phyloP scores from a whole-genome alignment of 148 eudicot genomes.

The Amaranthus palmeri region DNA sequence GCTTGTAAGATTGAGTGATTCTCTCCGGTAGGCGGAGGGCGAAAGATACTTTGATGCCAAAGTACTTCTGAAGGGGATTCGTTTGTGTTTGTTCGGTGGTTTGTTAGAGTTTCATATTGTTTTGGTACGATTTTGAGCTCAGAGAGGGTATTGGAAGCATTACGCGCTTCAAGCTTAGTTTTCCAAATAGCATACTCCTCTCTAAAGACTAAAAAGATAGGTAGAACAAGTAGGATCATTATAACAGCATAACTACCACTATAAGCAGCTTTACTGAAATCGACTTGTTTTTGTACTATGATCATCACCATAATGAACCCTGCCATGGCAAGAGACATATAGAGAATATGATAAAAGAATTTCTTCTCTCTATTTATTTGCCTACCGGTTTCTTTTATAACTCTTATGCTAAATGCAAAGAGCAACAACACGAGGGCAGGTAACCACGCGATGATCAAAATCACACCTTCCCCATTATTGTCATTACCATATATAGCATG shows the following conservation, averaged over 20 bases:
- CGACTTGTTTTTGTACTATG: neutral
- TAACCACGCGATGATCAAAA: constrained; percentile 12
- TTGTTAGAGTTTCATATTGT: neutral
- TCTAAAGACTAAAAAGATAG: constrained; percentile 8
- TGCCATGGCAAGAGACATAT: constrained; percentile 11
- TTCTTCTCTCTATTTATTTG: constrained; percentile 5
- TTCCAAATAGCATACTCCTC: constrained; percentile 9
- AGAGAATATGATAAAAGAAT: neutral
- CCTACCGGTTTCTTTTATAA: neutral
- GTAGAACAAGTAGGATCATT: constrained; percentile 9
- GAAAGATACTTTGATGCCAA: constrained; percentile 8
- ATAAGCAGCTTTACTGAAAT: constrained; percentile 6
- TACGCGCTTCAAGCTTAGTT: neutral
- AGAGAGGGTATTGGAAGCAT: neutral
- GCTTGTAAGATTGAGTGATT: constrained; percentile 19
- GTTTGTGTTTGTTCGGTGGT: neutral
- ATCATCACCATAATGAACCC: constrained; percentile 14
- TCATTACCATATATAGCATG: constrained; percentile 17
- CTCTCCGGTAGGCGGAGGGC: constrained; percentile 13
- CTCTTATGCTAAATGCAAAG: constrained; percentile 11
- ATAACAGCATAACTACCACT: neutral
- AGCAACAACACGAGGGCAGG: constrained; percentile 13
- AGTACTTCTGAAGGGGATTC: neutral
- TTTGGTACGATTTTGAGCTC: neutral
- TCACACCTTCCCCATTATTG: constrained; percentile 11